A percentile compares a stretch with the other conserved stretches of the same genome.
Evolutionary conservation across 2,329 filamentous ascomycete genomes (phyloP).

Genomic region (Cordyceps farinosa): DNA sequence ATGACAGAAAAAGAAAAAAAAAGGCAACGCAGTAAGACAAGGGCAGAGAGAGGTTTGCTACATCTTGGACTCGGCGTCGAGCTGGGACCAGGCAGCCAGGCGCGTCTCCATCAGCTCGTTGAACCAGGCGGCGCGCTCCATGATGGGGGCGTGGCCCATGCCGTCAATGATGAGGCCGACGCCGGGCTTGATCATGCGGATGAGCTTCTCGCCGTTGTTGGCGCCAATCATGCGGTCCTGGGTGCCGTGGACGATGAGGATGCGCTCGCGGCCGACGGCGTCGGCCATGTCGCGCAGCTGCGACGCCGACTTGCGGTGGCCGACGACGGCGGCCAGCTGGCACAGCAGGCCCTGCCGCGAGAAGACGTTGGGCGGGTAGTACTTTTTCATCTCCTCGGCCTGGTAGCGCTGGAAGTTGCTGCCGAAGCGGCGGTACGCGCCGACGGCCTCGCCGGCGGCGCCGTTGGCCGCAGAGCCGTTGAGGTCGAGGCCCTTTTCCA

Average conservation of each 20-base stretch:
- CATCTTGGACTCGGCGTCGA: conserved; percentile 26
- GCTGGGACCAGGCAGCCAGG: conserved; percentile 50
- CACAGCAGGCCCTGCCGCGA: conserved; percentile 65
- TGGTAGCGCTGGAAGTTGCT: conserved; percentile 80
- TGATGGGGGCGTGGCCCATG: conserved; percentile 70
- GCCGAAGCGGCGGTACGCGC: conserved; percentile 54
- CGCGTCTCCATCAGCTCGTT: conserved; percentile 58
- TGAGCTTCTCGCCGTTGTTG: conserved; percentile 65
- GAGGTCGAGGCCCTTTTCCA: conserved; percentile 11
- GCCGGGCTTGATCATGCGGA: conserved; percentile 60
- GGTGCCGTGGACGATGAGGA: conserved; percentile 74
- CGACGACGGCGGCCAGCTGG: conserved; percentile 74
- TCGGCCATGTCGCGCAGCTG: conserved; percentile 65
- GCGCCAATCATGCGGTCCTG: conserved; percentile 74
- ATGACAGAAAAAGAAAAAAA: not conserved
- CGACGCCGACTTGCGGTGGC: conserved; percentile 69
- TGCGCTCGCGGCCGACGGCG: conserved; percentile 66
- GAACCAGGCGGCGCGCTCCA: conserved; percentile 69
- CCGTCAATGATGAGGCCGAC: conserved; percentile 62
- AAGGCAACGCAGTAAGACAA: not conserved
- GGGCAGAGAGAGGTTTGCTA: not conserved
- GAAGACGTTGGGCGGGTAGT: conserved; percentile 57
- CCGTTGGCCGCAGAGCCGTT: not conserved
- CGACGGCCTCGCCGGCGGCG: conserved; percentile 22
- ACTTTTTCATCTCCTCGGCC: conserved; percentile 73